Evolutionary conservation across 1,139 yeast genomes (phyloP), one percentile per base, ranked within the genome.

Genomic region (Suhomyces anneliseae): DNA sequence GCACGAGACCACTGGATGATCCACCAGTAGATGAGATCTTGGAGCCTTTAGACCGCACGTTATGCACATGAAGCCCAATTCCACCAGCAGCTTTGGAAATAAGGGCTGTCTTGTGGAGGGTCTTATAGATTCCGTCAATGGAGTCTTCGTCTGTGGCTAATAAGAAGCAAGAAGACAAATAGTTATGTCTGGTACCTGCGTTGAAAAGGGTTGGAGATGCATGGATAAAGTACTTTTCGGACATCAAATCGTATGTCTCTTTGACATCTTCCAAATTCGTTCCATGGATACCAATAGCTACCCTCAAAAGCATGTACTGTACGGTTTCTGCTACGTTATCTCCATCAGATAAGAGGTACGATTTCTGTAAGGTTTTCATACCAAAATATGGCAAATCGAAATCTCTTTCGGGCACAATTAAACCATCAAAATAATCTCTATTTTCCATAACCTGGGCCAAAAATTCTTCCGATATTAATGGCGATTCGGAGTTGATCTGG

Each of bases 61-160:
- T 86, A 69, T 87, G 93, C 46, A 88, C 81, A 59, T 87, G 90
- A 56, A 89, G 75, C 54, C 96, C 96, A 63, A 89, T 85, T 61
- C 96, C 96, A 61, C 96, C 96, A 39, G 96, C 95, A 52, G 90
- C 82, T 71, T 89, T 89, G 54, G 95, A 87, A 53, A 89, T 89
- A 62, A 87, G 74, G 33, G 96, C 96, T 69, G 93, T 83, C 50
- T 89, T 85, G 72, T 88, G 87, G 58, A 89, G 78, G 40, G 96
- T 88, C 55, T 87, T 92, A 64, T 87, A 89, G 54, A 89, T 90
- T 52, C 96, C 96, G 52, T 89, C 96, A 56, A 89, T 89, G 33
- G 95, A 87, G 67, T 89, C 96, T 40, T 88, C 95, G 67, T 85
- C 83, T 93, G 88, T 88, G 46, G 92, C 90, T 52, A 89, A 82